phyloP scores from a whole-genome alignment of 2,329 filamentous ascomycete species.

The Ophiostoma sp. region DNA sequence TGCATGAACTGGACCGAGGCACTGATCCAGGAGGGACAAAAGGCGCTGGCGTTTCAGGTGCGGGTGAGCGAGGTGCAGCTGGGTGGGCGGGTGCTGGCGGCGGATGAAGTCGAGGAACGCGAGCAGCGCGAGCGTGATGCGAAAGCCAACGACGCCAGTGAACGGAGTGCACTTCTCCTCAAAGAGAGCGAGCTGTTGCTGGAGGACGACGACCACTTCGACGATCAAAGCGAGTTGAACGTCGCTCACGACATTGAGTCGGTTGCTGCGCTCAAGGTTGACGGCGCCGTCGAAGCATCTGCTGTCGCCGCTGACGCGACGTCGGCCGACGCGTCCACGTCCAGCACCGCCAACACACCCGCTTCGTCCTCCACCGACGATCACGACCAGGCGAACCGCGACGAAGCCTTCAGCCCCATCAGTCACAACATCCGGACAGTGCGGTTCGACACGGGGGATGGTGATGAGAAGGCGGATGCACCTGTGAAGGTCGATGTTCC shows the following conservation, averaged over 20 bases:
- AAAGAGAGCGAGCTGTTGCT: not conserved
- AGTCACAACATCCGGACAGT: slow-evolving; percentile 16
- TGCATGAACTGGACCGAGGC: slow-evolving; percentile 89
- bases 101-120: slow-evolving; percentile 60
- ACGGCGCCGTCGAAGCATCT: not conserved
- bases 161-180: not conserved
- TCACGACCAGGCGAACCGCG: not conserved
- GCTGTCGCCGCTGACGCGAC: too few relatives aligned
- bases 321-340: not conserved
- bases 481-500: not conserved
- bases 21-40: slow-evolving; percentile 83
- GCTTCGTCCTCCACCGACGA: not conserved
- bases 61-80: slow-evolving; percentile 76
- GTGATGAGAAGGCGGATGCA: not conserved
- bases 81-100: slow-evolving; percentile 73
- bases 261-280: not conserved
- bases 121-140: slow-evolving; percentile 26
- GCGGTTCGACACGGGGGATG: slow-evolving; percentile 17
- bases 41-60: slow-evolving; percentile 78
- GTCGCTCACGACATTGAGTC: not conserved
- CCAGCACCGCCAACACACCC: not conserved
- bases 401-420: slow-evolving; percentile 23
- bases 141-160: not conserved
- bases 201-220: not conserved
- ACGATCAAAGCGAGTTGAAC: not conserved